These are phyloP conservation scores for Agrostemma githago DNA, from an alignment of 148 eudicot genomes.

Conservation along the genomic window DNA sequence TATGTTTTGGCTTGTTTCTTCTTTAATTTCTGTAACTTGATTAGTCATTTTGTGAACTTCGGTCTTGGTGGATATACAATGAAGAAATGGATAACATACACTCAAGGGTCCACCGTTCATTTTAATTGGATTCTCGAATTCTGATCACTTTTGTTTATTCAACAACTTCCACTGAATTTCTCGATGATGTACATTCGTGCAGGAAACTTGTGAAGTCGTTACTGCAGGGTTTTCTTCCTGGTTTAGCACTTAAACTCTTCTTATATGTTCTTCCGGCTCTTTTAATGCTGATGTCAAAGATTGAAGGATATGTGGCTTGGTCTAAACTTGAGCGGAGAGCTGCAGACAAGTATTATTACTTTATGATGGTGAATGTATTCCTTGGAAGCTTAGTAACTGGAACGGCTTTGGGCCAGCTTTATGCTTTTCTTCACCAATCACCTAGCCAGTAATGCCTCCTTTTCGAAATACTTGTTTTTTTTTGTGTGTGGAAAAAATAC, in stretches of 20 bases:
- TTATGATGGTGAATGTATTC: conserved; percentile 95
- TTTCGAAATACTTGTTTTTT: conserved; percentile 7
- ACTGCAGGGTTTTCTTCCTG: conserved; percentile 96
- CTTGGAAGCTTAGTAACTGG: conserved; percentile 88
- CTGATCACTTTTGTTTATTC: neutral
- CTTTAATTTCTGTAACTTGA: neutral
- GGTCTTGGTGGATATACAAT: neutral
- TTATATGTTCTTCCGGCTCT: conserved; percentile 71
- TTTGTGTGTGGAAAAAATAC: neutral
- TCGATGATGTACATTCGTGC: conserved; percentile 31
- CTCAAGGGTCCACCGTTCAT: neutral
- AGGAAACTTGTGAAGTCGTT: conserved; percentile 86
- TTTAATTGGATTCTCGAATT: neutral
- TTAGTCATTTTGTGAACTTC: neutral
- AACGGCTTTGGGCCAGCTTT: conserved; percentile 85
- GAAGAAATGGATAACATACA: too few species aligned
- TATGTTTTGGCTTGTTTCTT: conserved; percentile 31
- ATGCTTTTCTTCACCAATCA: conserved; percentile 83
- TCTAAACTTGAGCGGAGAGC: conserved; percentile 79
- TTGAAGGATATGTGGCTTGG: conserved; percentile 78
- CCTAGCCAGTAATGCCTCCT: conserved; percentile 63
- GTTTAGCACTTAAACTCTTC: conserved; percentile 86
- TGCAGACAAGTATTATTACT: conserved; percentile 89
- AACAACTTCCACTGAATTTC: neutral
- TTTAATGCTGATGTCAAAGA: conserved; percentile 83